These are phyloP conservation scores for Nakazawaea holstii DNA, from an alignment of 805 yeast genomes.

Conservation along the genomic window DNA sequence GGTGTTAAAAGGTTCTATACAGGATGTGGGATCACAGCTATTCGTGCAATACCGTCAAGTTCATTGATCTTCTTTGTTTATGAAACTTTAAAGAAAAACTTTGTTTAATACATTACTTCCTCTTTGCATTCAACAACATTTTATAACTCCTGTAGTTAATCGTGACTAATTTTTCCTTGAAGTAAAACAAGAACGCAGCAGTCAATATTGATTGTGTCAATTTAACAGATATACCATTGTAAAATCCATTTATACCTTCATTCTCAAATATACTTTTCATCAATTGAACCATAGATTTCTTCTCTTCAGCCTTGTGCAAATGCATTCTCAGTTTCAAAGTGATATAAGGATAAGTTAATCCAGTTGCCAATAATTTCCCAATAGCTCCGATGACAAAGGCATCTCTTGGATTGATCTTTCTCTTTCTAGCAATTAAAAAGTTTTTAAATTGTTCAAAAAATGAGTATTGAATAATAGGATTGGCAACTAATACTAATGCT, in stretches of 20 bases:
- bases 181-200: conserved; percentile 85
- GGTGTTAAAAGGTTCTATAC: conserved; percentile 75
- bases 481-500: conserved; percentile 77
- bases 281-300: conserved; percentile 38
- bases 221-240: conserved; percentile 77
- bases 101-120: conserved; percentile 5
- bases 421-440: conserved; percentile 45
- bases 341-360: conserved; percentile 85
- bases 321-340: conserved; percentile 89
- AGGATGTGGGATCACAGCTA: conserved; percentile 77
- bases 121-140: neutral
- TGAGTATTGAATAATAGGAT: conserved; percentile 91
- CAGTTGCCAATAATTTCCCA: conserved; percentile 86
- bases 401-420: conserved; percentile 59
- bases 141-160: conserved; percentile 38
- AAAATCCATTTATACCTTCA: conserved; percentile 75
- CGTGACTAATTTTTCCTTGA: conserved; percentile 77
- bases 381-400: conserved; percentile 86
- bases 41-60: conserved; percentile 85
- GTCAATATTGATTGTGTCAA: conserved; percentile 79
- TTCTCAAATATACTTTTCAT: conserved; percentile 52
- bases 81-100: conserved; percentile 48
- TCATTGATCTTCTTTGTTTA: conserved; percentile 81
- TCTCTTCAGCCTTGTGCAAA: conserved; percentile 34
- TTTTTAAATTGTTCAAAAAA: conserved; percentile 84